Conservation (phyloP, 1,284 basidiomycete species). For the Leccinum griseonigrum region DNA sequence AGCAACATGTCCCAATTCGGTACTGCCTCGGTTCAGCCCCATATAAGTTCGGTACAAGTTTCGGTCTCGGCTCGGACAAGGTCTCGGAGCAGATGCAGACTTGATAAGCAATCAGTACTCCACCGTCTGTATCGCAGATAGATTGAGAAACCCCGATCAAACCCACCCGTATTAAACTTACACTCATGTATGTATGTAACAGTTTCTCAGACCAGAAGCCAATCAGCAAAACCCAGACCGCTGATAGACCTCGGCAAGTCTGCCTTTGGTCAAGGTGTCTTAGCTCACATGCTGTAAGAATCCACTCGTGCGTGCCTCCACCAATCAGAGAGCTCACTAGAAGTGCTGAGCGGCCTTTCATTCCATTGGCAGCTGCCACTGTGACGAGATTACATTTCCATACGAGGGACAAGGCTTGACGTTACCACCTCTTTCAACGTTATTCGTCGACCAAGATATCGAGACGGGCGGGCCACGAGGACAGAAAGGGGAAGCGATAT, state of each 20-base stretch:
- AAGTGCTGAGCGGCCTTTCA: neutral
- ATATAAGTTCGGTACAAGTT: neutral
- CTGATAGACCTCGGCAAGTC: neutral
- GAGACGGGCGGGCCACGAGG: neutral
- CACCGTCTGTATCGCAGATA: neutral
- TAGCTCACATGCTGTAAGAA: neutral
- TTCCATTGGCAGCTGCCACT: neutral
- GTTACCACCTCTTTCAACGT: neutral
- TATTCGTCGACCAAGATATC: neutral
- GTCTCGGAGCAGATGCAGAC: neutral
- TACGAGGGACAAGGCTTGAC: neutral
- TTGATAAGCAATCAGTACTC: neutral
- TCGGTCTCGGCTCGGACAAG: neutral
- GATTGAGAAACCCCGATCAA: neutral
- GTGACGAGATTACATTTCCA: neutral
- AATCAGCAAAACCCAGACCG: neutral
- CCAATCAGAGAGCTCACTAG: neutral
- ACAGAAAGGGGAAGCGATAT: neutral
- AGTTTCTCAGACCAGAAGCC: neutral
- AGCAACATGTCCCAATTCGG: constrained; percentile 10
- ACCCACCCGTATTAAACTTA: neutral
- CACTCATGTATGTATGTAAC: neutral
- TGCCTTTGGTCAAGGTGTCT: neutral
- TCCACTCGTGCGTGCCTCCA: neutral
- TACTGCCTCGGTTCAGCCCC: neutral